Base-by-base conservation (phyloP, 306 rosid genomes). In the Trifolium dubium region DNA sequence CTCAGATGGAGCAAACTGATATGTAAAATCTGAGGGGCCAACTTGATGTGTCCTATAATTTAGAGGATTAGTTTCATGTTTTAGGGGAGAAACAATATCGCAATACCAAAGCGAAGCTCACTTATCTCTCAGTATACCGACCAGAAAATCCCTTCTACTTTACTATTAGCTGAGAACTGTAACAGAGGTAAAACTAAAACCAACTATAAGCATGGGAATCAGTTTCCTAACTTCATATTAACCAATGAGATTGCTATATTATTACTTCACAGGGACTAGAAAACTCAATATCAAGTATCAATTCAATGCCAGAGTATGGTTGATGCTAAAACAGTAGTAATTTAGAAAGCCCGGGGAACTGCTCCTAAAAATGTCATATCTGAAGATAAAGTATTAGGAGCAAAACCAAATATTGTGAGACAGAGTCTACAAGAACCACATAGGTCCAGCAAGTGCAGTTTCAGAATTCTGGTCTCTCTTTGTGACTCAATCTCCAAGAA, bases 321-420 rank as follows among this genome's bases (percentile, higher is more conserved):
- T 28, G 7, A 30, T 29, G 30, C 19, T 30, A n/a, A 74, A 69
- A 68, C 63, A 58, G 14, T 59, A 31, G 64, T 50, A 69, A 19
- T 69, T 61, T 51, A 47, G 51, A 76, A 44, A 43, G 44, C 55
- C 44, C 32, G 15, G 2, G 32, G 40, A 63, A 60, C 44, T 17
- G 67, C 67, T 50, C 51, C 51, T 41, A 74, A 58, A 60, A 65
- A 19, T n/a, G 79, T 8, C 51, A n/a, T 12, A 51, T 51, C 8
- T 58, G 28, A 61, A 32, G 54, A 14, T 67, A 17, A 47, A 12
- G 28, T 18, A 35, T 56, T 73, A 18, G 13, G 29, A 4, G 70
- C 73, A 66, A 73, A 79, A 46, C 61, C 14, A 51, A 31, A 43
- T 59, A 44, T 34, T 70, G 8, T 37, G 64, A 19, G 63, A 56